Evolutionary conservation across 176 grass and related monocot species (phyloP).

Genomic region (Carex kokanica): DNA sequence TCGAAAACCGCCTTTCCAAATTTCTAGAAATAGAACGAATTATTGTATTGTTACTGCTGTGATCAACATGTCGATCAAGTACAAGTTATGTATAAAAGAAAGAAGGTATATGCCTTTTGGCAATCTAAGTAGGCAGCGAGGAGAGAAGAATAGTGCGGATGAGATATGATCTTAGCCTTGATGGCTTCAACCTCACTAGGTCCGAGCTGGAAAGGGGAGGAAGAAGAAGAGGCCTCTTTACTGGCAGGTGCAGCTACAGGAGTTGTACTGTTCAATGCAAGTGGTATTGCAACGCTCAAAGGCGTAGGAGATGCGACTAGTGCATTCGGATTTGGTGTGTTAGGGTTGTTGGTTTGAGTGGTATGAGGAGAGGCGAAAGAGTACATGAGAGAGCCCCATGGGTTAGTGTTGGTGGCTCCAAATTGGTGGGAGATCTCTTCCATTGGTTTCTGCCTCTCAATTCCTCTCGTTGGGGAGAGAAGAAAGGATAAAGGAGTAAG

Average conservation of each 20-base stretch:
- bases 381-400: conserved; percentile 40
- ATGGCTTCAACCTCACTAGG: conserved; percentile 61
- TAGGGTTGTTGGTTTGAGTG: conserved; percentile 42
- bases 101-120: conserved; percentile 67
- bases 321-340: conserved; percentile 42
- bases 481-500: conserved; percentile 40
- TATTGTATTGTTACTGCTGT: neutral
- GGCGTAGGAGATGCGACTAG: conserved; percentile 43
- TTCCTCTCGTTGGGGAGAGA: conserved; percentile 9
- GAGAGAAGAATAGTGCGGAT: conserved; percentile 88
- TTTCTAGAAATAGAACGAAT: neutral
- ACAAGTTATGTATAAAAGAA: neutral
- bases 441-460: conserved; percentile 31
- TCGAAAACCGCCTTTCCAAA: neutral
- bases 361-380: conserved; percentile 32
- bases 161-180: conserved; percentile 96
- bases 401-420: conserved; percentile 39
- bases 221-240: conserved; percentile 66
- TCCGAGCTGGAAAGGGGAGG: conserved; percentile 38
- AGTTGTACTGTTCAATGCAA: conserved; percentile 44
- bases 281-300: conserved; percentile 36
- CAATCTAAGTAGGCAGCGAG: conserved; percentile 97
- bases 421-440: conserved; percentile 83
- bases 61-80: neutral
- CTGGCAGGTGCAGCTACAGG: neutral